These are phyloP conservation scores for Hortiboletus campestris DNA, from an alignment of 768 basidiomycete species.

Conservation along the genomic window DNA sequence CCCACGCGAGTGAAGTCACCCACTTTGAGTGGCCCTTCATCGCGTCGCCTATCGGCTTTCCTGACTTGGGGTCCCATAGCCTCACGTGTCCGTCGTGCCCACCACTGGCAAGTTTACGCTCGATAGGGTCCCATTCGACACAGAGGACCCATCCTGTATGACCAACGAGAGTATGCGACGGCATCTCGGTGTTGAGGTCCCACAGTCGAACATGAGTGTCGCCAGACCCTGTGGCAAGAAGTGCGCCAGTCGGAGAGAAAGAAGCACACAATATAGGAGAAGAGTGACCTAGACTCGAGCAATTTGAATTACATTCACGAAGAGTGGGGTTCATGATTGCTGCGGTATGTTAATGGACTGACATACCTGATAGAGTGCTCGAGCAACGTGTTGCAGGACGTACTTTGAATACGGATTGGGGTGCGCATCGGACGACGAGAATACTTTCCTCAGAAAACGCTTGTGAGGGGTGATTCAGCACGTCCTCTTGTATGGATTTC, in stretches of 20 bases:
- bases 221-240: slow-evolving; percentile 93
- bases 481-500: slow-evolving; percentile 79
- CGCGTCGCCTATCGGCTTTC: slow-evolving; percentile 84
- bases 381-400: slow-evolving; percentile 93
- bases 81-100: slow-evolving; percentile 93
- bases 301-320: slow-evolving; percentile 3
- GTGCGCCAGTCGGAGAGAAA: slow-evolving; percentile 89
- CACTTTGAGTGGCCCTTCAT: slow-evolving; percentile 94
- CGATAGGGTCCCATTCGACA: slow-evolving; percentile 95
- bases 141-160: slow-evolving; percentile 97
- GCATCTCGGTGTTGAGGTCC: slow-evolving; percentile 92
- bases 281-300: slow-evolving; percentile 62
- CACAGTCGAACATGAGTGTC: slow-evolving; percentile 92
- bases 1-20: slow-evolving; percentile 94
- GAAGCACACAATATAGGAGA: slow-evolving; percentile 93
- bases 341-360: not conserved
- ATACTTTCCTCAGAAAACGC: slow-evolving; percentile 84
- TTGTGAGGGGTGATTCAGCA: slow-evolving; percentile 69
- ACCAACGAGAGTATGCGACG: slow-evolving; percentile 81
- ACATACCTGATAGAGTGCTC: slow-evolving; percentile 79
- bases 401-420: slow-evolving; percentile 94
- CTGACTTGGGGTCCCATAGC: slow-evolving; percentile 92
- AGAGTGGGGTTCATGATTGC: slow-evolving; percentile 5
- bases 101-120: slow-evolving; percentile 87
- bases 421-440: slow-evolving; percentile 85